Evolutionary conservation across 164 flowering plant genomes (phyloP), one percentile per base, ranked within the genome.

Genomic region (Vitis rupestris): DNA sequence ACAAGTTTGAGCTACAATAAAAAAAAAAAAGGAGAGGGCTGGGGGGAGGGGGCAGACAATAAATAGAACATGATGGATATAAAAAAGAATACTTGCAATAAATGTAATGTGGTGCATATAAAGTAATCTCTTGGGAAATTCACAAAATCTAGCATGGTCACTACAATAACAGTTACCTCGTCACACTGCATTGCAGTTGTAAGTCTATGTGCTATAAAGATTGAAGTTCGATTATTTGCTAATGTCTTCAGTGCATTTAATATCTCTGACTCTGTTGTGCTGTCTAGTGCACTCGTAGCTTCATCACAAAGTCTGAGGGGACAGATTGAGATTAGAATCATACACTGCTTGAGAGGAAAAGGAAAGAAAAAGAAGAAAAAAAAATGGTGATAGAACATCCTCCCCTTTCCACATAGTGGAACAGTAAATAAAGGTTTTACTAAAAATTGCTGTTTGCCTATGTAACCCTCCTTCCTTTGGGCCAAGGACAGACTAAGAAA

Each of bases 101-200:
- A 31, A 31, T 31, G 44, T 6, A 31, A 31, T 6, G 2, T 31
- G 44, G 44, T 31, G 44, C 44, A 31, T 31, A 31, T 31, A 31
- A 31, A 31, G 7, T 31, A 31, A 31, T 0, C 44, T 31, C 4
- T 31, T 44, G 23, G 9, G 4, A 44, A 63, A 47, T 63, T 10
- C 8, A 61, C 9, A 10, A 11, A 30, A 37, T 61, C 44, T 37
- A 47, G 37, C 17, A 37, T 65, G 57, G 44, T 31, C 44, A 6
- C 44, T 31, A 31, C 44, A 31, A 31, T 6, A 31, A 31, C 7
- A 31, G 44, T 69, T 68, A 92, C 99, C 97, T 93, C 91, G 77
- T 95, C 99, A 78, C 97, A 95, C 50, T 95, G 98, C 98, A 93
- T 95, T 30, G 99, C 99, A 71, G 97, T 95, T 61, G 99, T 93